Base-by-base conservation (phyloP, 163 green algal species). In the Volvox carteri region DNA sequence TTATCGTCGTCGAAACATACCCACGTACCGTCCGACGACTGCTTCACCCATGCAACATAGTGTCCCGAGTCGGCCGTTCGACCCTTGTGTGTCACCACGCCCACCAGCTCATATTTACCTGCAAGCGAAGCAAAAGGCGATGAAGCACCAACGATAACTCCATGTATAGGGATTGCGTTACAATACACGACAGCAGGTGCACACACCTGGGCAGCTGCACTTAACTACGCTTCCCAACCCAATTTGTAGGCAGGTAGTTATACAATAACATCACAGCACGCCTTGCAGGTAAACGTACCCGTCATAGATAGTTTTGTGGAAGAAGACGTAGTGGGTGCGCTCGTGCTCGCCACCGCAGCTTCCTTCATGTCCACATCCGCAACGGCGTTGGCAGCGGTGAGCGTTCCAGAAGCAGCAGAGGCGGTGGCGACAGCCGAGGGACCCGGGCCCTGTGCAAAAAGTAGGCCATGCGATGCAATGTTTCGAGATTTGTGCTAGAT, bases 21-120 rank as follows among this genome's bases (percentile, higher is more conserved):
- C 98, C 98, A 99, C 18, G 87, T 92, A 77, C 88, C 87, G 23
- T 96, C 92, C 35, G 93, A 87, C 3, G 83, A 67, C 90, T 98
- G 95, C 94, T 98, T 98, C 30, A 97, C 94, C 98, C 98, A 99
- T 23, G 96, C 92, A 2, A 99, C 96, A 90, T 99, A 99, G 90
- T 99, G 98, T 25, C 98, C 98, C 4, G 92, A 97, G 93, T 99
- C 98, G 1, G 98, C 97, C 60, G 92, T 98, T 84, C 98, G 95
- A 7, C 98, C 98, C 93, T 99, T 99, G 96, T 99, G 98, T 23
- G 98, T 99, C 28, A 99, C 93, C 80, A 99, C 95, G 1, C 94
- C 96, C 25, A 93, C 79, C 65, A 99, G 93, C 77, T 99, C 95
- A 92, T 99, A 99, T 74, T 95, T 92, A 35, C 97, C 98, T 95